phyloP scores from a whole-genome alignment of 106 monocot species.

The Dioscorea dumetorum region DNA sequence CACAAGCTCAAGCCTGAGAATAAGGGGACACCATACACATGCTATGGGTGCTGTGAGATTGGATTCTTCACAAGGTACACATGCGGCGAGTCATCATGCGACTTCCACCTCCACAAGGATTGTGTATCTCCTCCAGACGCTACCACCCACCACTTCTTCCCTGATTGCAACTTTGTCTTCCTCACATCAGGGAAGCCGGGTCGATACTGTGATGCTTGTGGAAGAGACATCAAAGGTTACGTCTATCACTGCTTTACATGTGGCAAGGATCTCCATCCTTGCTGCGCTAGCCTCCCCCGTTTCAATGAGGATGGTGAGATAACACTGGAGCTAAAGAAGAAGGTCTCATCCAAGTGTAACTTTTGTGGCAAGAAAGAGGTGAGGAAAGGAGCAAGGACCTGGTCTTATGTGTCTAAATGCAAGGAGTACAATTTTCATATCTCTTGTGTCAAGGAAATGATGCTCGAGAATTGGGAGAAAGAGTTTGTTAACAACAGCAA shows the following conservation, averaged over 20 bases:
- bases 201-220: conserved; percentile 6
- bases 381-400: not conserved
- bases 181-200: not conserved
- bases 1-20: conserved; percentile 9
- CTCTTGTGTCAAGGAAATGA: conserved; percentile 2
- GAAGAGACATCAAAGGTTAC: conserved; percentile 8
- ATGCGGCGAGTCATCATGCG: conserved; percentile 3
- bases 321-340: conserved; percentile 3
- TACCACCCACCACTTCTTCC: conserved; percentile 19
- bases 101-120: conserved; percentile 15
- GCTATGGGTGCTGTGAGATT: conserved; percentile 9
- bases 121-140: not conserved
- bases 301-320: not conserved
- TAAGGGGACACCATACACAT: conserved; percentile 9
- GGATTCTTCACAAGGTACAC: conserved; percentile 7
- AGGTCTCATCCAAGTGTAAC: conserved; percentile 3
- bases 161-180: conserved; percentile 2
- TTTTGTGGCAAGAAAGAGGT: conserved; percentile 1
- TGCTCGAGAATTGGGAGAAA: conserved; percentile 5
- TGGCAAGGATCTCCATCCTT: not conserved
- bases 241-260: conserved; percentile 3
- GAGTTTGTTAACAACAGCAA: not conserved
- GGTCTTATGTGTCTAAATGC: conserved; percentile 6
- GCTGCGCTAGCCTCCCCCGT: not conserved
- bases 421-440: not conserved